phyloP scores from a whole-genome alignment of 805 yeast species.

The Suhomyces sp. region DNA sequence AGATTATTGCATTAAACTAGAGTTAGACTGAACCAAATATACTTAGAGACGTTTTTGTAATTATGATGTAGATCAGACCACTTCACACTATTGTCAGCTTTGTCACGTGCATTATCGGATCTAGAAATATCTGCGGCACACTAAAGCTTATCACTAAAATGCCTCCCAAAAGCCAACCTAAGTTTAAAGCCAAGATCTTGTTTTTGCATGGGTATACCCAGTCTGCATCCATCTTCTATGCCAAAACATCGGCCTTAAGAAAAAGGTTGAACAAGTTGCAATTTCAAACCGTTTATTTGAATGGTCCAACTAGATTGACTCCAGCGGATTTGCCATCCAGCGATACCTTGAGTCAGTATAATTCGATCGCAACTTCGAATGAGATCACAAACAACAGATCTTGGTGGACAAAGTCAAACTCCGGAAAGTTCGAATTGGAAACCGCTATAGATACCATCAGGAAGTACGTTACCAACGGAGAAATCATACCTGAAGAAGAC shows the following conservation, averaged over 20 bases:
- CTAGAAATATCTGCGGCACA: neutral
- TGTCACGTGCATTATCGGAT: neutral
- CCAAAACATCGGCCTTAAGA: conserved; percentile 85
- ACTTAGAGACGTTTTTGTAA: neutral
- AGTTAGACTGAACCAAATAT: neutral
- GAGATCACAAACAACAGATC: conserved; percentile 42
- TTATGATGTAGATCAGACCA: neutral
- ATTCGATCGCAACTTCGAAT: conserved; percentile 29
- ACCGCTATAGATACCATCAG: conserved; percentile 49
- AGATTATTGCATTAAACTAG: too few species aligned
- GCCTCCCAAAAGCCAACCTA: conserved; percentile 4
- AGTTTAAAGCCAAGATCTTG: conserved; percentile 52
- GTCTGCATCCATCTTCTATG: conserved; percentile 77
- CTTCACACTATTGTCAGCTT: neutral
- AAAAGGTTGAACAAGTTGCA: conserved; percentile 66
- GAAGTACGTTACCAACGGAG: conserved; percentile 55
- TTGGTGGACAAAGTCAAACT: conserved; percentile 70
- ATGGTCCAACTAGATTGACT: conserved; percentile 69
- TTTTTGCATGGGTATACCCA: conserved; percentile 92
- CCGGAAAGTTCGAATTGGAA: conserved; percentile 40
- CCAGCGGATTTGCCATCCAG: conserved; percentile 75
- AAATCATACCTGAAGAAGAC: conserved; percentile 36
- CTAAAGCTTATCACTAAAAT: neutral
- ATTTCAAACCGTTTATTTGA: conserved; percentile 70
- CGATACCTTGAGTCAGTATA: conserved; percentile 51